A percentile compares a stretch with the other conserved stretches of the same genome.
phyloP scores from a whole-genome alignment of 345 rosid genomes.

The Litchi chinensis region DNA sequence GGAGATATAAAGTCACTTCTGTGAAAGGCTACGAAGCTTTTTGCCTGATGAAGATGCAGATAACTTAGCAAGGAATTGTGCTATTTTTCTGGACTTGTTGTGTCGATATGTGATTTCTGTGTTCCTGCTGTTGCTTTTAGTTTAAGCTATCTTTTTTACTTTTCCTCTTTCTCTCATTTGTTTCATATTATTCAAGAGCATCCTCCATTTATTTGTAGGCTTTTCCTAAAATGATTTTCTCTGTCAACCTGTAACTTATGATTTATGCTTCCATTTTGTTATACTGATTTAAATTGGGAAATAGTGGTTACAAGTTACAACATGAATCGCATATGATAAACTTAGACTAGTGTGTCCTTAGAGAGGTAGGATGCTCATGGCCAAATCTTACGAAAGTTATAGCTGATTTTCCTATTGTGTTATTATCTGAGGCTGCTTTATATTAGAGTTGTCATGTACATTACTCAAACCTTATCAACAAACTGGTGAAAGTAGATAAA shows the following conservation, averaged over 20 bases:
- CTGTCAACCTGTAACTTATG: neutral
- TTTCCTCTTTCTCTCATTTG: neutral
- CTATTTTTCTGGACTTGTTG: neutral
- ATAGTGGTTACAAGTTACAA: neutral
- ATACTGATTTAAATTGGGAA: neutral
- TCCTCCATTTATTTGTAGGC: neutral
- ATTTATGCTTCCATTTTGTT: neutral
- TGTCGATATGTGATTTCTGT: neutral
- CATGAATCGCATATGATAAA: neutral
- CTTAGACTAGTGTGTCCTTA: neutral
- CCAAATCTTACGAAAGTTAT: neutral
- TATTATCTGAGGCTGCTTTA: neutral
- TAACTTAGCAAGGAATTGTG: neutral
- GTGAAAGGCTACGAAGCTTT: neutral
- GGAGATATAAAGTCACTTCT: conserved; percentile 4
- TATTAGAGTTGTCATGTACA: neutral
- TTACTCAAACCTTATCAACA: neutral
- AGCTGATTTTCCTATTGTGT: neutral
- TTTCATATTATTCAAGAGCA: neutral
- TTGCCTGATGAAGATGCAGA: neutral
- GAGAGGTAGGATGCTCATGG: neutral
- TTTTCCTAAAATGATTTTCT: neutral
- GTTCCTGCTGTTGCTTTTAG: neutral
- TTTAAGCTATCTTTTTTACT: neutral
- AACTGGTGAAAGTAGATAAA: neutral